Evolutionary conservation across 225 moss, liverwort and hornwort species (phyloP), one percentile per base, ranked within the genome.

Genomic region (Takakia lepidozioides): DNA sequence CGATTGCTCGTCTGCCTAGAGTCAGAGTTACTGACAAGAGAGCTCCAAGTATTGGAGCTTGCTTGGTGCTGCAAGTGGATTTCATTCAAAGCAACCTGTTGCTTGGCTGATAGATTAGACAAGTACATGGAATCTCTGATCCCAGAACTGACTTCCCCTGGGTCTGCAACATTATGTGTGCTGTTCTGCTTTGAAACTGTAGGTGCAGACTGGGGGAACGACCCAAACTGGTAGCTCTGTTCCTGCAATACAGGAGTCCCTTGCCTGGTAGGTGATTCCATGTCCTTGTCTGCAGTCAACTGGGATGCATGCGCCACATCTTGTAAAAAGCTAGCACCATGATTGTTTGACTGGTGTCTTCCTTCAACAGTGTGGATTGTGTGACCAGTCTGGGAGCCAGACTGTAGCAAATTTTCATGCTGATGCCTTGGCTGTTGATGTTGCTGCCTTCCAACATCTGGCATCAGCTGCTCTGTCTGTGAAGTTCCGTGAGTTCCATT

Each of bases 381-480:
- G 35, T 56, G 73, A 40, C 26, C 44, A 30, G 72, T 54, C 49
- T 73, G 72, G 9, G 78, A 70, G 43, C 73, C 65, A 38, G 58
- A 68, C 21, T 68, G 52, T 15, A 69, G 55, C 57, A 69, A 65
- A 25, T 58, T 58, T 54, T 69, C 68, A 38, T 73, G 78, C 36
- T 78, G 64, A 41, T 65, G 54, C 54, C 72, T 72, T 28, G 62
- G 32, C 8, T 45, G 65, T 43, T 67, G 65, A 42, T 61, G 80
- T 44, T 67, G 68, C 60, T 89, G 82, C 30, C 70, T 54, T 19
- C 62, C 72, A 24, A 63, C 43, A 57, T 75, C 75, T 14, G 66
- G 45, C 55, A 71, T 38, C 28, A 71, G 44, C 53, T 71, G 76
- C 55, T 78, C 73, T 6, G 78, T 75, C 54, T 86, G 86, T 56